Conservation (phyloP, 2,329 filamentous ascomycete genomes). For the Phaeosphaeriaceae sp. region DNA sequence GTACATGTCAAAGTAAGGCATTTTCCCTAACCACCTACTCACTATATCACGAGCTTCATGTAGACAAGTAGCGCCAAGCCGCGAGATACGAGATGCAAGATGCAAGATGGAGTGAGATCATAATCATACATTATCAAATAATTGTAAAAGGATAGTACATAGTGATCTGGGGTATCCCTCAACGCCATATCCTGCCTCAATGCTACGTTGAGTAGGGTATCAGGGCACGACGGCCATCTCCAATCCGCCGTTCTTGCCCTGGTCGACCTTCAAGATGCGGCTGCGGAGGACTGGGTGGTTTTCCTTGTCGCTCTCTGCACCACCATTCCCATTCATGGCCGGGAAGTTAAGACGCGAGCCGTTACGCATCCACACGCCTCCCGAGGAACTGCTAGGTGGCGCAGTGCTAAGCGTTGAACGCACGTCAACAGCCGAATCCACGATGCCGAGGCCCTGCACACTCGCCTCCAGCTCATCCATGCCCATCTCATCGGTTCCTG, state of each 20-base stretch:
- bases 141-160: no score
- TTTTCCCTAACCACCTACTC: no score
- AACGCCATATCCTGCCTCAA: no score
- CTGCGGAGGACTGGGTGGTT: constrained; percentile 33
- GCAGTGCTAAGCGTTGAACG: constrained; percentile 12
- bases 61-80: no score
- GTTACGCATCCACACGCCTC: constrained; percentile 5
- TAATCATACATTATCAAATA: no score
- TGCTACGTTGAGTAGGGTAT: no score
- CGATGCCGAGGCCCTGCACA: constrained; percentile 41
- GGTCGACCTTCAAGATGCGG: constrained; percentile 31
- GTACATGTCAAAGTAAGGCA: no score
- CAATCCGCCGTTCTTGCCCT: constrained; percentile 27
- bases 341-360: background rate
- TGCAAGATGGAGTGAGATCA: no score
- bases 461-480: constrained; percentile 34
- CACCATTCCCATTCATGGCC: background rate
- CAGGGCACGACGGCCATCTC: constrained; percentile 33
- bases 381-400: constrained; percentile 4
- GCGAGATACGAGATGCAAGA: no score
- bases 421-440: constrained; percentile 37
- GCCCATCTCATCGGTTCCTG: constrained; percentile 4
- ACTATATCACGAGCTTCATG: no score
- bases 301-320: constrained; percentile 41
- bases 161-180: no score